phyloP scores from a whole-genome alignment of 352 stramenopile genomes.

The Globisporangium alternatum region DNA sequence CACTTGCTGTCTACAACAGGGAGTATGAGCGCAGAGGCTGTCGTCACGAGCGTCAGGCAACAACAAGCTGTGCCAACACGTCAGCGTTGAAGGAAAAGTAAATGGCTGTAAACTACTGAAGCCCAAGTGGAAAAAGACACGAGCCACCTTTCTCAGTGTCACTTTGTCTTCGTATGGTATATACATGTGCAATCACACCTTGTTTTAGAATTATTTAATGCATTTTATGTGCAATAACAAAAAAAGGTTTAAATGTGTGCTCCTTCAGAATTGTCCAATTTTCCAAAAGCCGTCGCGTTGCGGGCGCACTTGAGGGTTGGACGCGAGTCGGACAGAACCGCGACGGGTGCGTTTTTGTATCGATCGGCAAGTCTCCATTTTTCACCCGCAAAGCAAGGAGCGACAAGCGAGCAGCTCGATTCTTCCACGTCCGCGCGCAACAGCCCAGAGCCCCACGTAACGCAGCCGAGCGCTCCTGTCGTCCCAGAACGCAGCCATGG shows the following conservation, averaged over 20 bases:
- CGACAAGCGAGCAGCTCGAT: not conserved
- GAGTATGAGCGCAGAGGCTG: not conserved
- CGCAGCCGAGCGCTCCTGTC: not conserved
- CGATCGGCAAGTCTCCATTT: conserved; percentile 9
- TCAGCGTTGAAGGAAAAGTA: not conserved
- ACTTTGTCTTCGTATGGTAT: not conserved
- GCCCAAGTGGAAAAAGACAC: conserved; percentile 12
- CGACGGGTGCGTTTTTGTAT: not conserved
- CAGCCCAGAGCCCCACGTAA: not conserved
- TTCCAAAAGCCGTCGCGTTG: not conserved
- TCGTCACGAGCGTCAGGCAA: not conserved
- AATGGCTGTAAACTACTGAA: conserved; percentile 6
- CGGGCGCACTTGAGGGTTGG: not conserved
- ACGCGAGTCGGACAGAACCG: not conserved
- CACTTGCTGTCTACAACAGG: not conserved
- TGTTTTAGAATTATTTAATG: not conserved
- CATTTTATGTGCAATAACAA: not conserved
- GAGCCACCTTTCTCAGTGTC: not conserved
- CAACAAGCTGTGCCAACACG: not conserved
- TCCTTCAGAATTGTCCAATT: not conserved
- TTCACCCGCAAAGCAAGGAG: not conserved
- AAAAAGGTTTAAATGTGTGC: not conserved
- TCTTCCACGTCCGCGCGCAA: not conserved
- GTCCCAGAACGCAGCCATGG: conserved; percentile 31
- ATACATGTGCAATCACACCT: not conserved